Evolutionary conservation across 2,329 filamentous ascomycete genomes (phyloP).

Genomic region (Trichophyton benhamiae): DNA sequence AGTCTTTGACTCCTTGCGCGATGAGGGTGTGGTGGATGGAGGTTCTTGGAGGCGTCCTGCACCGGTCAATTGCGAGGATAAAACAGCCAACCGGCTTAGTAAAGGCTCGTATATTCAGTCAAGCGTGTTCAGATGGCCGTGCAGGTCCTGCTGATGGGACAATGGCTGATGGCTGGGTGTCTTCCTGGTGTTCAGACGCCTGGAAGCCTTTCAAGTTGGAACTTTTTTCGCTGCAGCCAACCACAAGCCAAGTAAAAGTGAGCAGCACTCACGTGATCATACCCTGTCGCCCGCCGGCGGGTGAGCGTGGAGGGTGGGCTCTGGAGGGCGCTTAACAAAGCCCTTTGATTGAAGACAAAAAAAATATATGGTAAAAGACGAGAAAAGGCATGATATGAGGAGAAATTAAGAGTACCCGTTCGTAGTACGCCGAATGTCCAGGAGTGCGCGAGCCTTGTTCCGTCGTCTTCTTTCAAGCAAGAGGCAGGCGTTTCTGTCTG

Average conservation of each 20-base stretch:
- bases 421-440: too few relatives aligned
- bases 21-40: not conserved
- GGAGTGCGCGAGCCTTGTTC: too few relatives aligned
- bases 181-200: not conserved
- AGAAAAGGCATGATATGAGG: too few relatives aligned
- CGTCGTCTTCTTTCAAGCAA: too few relatives aligned
- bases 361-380: not conserved
- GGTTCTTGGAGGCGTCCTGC: not conserved
- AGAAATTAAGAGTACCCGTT: too few relatives aligned
- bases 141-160: not conserved
- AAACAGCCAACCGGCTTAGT: not conserved
- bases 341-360: not conserved
- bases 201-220: not conserved
- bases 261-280: not conserved
- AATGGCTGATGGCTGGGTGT: not conserved
- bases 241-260: not conserved
- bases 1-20: not conserved
- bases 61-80: not conserved
- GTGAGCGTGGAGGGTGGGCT: too few relatives aligned
- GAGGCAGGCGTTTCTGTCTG: too few relatives aligned
- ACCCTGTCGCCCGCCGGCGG: not conserved
- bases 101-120: not conserved
- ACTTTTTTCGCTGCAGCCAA: not conserved
- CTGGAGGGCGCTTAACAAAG: too few relatives aligned
- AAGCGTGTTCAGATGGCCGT: not conserved